Conservation (phyloP, 1,284 basidiomycete genomes). For the Cutaneotrichosporon cavernicola region DNA sequence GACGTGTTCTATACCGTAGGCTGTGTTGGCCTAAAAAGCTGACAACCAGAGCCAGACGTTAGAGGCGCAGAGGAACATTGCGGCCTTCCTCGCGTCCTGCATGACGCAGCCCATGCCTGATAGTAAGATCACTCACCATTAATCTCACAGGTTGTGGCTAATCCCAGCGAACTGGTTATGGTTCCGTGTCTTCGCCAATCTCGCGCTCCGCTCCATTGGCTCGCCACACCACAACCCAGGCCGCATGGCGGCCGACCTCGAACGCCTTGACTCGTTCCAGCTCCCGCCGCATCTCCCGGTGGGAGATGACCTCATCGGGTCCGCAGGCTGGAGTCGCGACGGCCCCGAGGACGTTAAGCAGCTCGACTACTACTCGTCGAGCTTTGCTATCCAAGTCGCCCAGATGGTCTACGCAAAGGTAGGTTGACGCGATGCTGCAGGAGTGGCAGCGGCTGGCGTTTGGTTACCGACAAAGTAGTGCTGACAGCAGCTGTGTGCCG, state of each 20-base stretch:
- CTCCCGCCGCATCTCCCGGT: slow-evolving; percentile 53
- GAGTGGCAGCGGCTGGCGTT: background rate
- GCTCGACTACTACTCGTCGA: slow-evolving; percentile 74
- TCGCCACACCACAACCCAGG: slow-evolving; percentile 61
- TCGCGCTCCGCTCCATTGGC: slow-evolving; percentile 65
- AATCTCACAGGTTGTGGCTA: slow-evolving; percentile 44
- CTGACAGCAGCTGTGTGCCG: slow-evolving; percentile 37
- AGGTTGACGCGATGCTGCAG: background rate
- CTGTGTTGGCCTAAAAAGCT: background rate
- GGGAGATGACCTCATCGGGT: slow-evolving; percentile 51
- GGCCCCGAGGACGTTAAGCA: slow-evolving; percentile 74
- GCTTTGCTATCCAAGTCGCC: slow-evolving; percentile 73
- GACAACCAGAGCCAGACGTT: slow-evolving; percentile 55
- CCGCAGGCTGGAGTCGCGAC: slow-evolving; percentile 68
- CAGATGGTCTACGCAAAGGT: slow-evolving; percentile 68
- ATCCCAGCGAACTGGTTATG: slow-evolving; percentile 70
- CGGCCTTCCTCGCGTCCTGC: slow-evolving; percentile 69
- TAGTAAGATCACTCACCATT: slow-evolving; percentile 35
- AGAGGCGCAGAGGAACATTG: slow-evolving; percentile 61
- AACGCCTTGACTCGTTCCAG: slow-evolving; percentile 75
- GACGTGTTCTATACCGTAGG: slow-evolving; percentile 63
- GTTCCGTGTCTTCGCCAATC: slow-evolving; percentile 77
- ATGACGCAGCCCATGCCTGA: slow-evolving; percentile 64
- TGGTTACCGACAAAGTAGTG: background rate
- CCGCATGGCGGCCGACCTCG: slow-evolving; percentile 70